Percentiles rank a stretch among this genome's conserved stretches.
Conservation (phyloP, 495 filamentous ascomycete species). For the Daldinia concentrica region DNA sequence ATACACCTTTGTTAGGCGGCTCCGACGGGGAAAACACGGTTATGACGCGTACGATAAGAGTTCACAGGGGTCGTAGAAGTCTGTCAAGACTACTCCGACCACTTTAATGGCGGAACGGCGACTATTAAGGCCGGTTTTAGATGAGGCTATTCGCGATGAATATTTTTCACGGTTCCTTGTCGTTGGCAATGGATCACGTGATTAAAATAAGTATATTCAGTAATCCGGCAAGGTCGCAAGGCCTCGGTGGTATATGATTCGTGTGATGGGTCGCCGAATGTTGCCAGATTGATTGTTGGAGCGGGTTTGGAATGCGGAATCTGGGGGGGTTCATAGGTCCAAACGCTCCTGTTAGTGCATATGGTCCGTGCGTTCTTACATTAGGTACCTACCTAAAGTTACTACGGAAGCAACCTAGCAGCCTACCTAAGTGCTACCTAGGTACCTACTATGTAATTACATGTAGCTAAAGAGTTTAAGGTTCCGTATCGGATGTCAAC, state of each 20-base stretch:
- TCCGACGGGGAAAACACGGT: constrained; percentile 28
- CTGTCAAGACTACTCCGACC: constrained; percentile 40
- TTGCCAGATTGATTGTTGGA: constrained; percentile 46
- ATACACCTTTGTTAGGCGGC: constrained; percentile 19
- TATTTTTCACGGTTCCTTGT: constrained; percentile 46
- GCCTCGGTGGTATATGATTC: constrained; percentile 38
- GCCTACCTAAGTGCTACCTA: too few species aligned
- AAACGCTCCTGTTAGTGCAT: constrained; percentile 20
- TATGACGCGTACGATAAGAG: constrained; percentile 34
- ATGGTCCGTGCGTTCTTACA: constrained; percentile 9
- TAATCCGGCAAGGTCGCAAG: constrained; percentile 34
- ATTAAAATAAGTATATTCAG: constrained; percentile 35
- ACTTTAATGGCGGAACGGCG: constrained; percentile 34
- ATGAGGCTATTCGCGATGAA: constrained; percentile 46
- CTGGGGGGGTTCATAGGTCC: constrained; percentile 27
- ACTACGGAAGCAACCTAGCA: background rate
- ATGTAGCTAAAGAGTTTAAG: too few species aligned
- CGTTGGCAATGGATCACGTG: constrained; percentile 51
- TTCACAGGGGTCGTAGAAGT: constrained; percentile 21
- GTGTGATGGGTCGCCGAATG: constrained; percentile 42
- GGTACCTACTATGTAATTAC: too few species aligned
- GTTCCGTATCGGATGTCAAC: background rate
- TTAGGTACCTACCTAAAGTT: too few species aligned
- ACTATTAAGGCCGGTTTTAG: constrained; percentile 33
- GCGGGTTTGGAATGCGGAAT: constrained; percentile 20